These are phyloP conservation scores for Eutrema salsugineum DNA, from an alignment of 441 rosid genomes.

Conservation along the genomic window DNA sequence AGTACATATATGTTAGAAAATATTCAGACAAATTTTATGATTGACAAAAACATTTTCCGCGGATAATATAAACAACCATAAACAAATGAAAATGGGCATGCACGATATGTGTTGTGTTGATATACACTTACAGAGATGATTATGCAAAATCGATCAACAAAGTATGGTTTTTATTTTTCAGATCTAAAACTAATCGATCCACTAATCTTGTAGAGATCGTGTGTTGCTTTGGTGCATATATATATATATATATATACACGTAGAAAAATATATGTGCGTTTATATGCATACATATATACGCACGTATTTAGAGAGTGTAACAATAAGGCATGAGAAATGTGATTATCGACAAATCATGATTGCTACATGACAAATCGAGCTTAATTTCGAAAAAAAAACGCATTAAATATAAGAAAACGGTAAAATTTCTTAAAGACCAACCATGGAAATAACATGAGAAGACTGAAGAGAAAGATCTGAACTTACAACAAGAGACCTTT, in stretches of 20 bases:
- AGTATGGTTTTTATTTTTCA: not conserved
- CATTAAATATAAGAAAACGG: constrained; percentile 17
- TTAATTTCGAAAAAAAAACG: constrained; percentile 16
- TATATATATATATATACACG: not conserved
- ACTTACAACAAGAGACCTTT: constrained; percentile 10
- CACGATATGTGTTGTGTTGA: not conserved
- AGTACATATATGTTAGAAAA: not conserved
- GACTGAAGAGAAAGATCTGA: constrained; percentile 11
- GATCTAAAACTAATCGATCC: constrained; percentile 31
- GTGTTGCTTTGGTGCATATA: constrained; percentile 24
- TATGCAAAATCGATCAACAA: constrained; percentile 1
- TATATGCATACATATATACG: not conserved
- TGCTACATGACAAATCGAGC: constrained; percentile 33
- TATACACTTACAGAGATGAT: constrained; percentile 26
- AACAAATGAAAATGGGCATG: not conserved
- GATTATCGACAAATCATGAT: constrained; percentile 34
- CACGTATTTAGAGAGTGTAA: constrained; percentile 18
- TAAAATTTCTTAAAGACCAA: constrained; percentile 13
- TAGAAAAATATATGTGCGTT: not conserved
- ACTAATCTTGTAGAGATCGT: constrained; percentile 28
- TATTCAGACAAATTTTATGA: not conserved
- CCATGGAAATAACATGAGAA: constrained; percentile 26
- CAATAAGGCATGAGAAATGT: constrained; percentile 33
- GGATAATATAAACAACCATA: not conserved
- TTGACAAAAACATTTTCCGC: not conserved